phyloP scores from a whole-genome alignment of 768 basidiomycete genomes.

The Lentinula raphanica region DNA sequence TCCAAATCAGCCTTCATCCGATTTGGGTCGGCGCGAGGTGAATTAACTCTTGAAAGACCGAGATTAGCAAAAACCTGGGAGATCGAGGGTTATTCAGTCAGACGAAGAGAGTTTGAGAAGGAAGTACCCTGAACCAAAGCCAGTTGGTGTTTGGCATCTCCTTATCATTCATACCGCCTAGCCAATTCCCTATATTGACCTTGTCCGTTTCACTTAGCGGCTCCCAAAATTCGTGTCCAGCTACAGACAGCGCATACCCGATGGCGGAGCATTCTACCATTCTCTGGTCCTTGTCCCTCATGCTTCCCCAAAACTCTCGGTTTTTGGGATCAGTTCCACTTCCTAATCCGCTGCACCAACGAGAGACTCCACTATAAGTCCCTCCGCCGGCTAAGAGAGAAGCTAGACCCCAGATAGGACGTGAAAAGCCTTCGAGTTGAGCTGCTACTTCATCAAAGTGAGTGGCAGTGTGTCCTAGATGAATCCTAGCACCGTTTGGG shows the following conservation, averaged over 20 bases:
- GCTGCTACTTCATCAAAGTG: slow-evolving; percentile 71
- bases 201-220: slow-evolving; percentile 49
- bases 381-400: slow-evolving; percentile 63
- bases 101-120: neutral
- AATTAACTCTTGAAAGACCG: slow-evolving; percentile 59
- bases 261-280: slow-evolving; percentile 82
- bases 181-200: slow-evolving; percentile 57
- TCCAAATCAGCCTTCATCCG: slow-evolving; percentile 71
- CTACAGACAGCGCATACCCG: slow-evolving; percentile 65
- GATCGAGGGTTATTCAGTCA: slow-evolving; percentile 1
- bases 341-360: slow-evolving; percentile 63
- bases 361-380: slow-evolving; percentile 47
- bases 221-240: slow-evolving; percentile 61
- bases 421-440: slow-evolving; percentile 71
- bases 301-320: slow-evolving; percentile 72
- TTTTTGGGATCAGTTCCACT: slow-evolving; percentile 64
- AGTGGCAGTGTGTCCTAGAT: slow-evolving; percentile 63
- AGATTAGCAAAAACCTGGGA: slow-evolving; percentile 69
- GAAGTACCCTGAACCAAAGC: slow-evolving; percentile 71
- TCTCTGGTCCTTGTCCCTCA: slow-evolving; percentile 69
- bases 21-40: slow-evolving; percentile 47
- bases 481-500: slow-evolving; percentile 65
- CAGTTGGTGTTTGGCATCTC: slow-evolving; percentile 82
- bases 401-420: slow-evolving; percentile 73
- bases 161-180: slow-evolving; percentile 75